Percentiles rank a stretch among this genome's conserved stretches.
phyloP scores from a whole-genome alignment of 2,329 filamentous ascomycete genomes.

The Aspergillus udagawae region DNA sequence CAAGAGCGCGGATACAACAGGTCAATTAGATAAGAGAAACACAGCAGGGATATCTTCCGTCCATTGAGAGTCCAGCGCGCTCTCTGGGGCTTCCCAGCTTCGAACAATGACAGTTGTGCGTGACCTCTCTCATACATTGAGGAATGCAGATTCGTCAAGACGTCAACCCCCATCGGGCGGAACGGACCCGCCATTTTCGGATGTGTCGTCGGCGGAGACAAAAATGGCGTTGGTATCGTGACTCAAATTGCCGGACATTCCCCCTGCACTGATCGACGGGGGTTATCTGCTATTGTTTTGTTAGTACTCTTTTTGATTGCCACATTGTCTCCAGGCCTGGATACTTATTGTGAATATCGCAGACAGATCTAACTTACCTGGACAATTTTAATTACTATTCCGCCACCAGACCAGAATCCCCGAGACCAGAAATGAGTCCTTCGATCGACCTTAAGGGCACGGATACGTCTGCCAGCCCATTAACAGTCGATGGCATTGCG shows the following conservation, averaged over 20 bases:
- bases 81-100: neutral
- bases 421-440: conserved; percentile 23
- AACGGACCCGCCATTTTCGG: conserved; percentile 12
- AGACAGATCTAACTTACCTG: neutral
- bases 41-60: neutral
- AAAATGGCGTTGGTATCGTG: conserved; percentile 7
- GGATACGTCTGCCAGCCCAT: conserved; percentile 26
- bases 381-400: neutral
- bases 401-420: neutral
- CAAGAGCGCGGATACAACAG: conserved; percentile 14
- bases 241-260: conserved; percentile 5
- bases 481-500: conserved; percentile 64
- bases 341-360: neutral
- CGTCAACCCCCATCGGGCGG: conserved; percentile 6
- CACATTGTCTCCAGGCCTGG: neutral
- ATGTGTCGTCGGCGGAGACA: conserved; percentile 2
- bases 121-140: neutral
- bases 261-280: neutral
- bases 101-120: neutral
- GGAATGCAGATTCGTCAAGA: neutral
- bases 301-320: neutral
- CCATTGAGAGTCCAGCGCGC: neutral
- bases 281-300: neutral
- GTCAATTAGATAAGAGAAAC: conserved; percentile 22
- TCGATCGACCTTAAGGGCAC: conserved; percentile 17